Evolutionary conservation across 208 protist genomes (phyloP), one percentile per base, ranked within the genome.

Genomic region (Trichomonas gallinae): DNA sequence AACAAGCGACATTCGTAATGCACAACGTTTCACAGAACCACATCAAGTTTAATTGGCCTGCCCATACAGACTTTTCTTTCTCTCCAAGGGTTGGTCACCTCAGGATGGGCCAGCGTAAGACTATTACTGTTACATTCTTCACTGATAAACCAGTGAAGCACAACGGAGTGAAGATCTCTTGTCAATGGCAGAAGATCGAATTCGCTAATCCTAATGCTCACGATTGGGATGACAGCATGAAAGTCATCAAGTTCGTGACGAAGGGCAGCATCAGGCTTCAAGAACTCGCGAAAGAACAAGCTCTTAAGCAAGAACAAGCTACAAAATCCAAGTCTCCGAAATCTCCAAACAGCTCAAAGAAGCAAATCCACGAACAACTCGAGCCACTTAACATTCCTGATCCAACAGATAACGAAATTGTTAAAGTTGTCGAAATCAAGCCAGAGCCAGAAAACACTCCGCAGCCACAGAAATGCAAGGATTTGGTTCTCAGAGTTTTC

Each of bases 401-500:
- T 46, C 83, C 83, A 31, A 44, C 83, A 17, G 83, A 89, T 17
- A 44, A 93, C 17, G 87, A 93, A 38, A 93, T 51, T 17, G 44
- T 93, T 36, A 48, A 51, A 93, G 44, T 93, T 17, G 36, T 40
- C 51, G 87, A 93, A 38, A 51, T 93, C 17, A 93, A 93, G 38
- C 93, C 96, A 36, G 97, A 98, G 85, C 97, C 97, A 8, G 46
- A 82, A 23, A 85, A 96, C 40, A 45, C 96, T 63, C 83, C 96
- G 9, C 63, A 97, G 0, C 40, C 6, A 10, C 88, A 82, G 11
- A 96, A 96, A 93, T 58, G 17, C 17, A 38, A 48, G 42, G 87
- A 93, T 51, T 83, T 97, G 11, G 13, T 34, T 36, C 46, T 98
- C 9, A n/a, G 15, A 4, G 48, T 97, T 3, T 93, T 83, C 40